These are phyloP conservation scores for Cutaneotrichosporon sp. DNA, from an alignment of 1,284 basidiomycete species.

Conservation along the genomic window DNA sequence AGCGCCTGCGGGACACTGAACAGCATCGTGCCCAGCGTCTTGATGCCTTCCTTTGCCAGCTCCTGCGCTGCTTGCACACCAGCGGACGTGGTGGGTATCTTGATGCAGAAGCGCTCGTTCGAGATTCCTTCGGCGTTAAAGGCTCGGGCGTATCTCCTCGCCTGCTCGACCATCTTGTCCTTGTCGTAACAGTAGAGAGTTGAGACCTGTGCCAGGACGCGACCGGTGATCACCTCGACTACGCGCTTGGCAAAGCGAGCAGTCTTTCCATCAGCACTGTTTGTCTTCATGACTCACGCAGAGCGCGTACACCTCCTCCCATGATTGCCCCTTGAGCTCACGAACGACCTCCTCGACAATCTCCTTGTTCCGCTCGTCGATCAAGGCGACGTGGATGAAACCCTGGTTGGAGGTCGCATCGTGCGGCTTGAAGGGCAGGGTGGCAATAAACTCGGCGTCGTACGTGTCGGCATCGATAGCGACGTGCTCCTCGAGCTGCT, in stretches of 20 bases:
- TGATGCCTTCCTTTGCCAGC: slow-evolving; percentile 30
- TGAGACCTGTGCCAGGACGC: slow-evolving; percentile 22
- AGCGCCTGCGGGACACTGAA: slow-evolving; percentile 37
- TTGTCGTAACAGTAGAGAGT: slow-evolving; percentile 15
- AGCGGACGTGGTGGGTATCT: slow-evolving; percentile 35
- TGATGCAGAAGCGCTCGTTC: slow-evolving; percentile 35
- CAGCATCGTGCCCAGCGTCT: slow-evolving; percentile 35
- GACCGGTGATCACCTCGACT: slow-evolving; percentile 18
- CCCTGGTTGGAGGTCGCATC: slow-evolving; percentile 38
- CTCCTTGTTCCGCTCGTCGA: slow-evolving; percentile 29
- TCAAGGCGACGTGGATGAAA: slow-evolving; percentile 26
- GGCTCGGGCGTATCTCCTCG: slow-evolving; percentile 11
- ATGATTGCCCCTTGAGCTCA: slow-evolving; percentile 23
- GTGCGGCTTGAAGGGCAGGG: slow-evolving; percentile 29
- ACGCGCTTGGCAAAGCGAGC: slow-evolving; percentile 18
- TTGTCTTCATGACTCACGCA: slow-evolving; percentile 34
- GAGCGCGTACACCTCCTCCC: slow-evolving; percentile 28
- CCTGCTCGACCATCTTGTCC: slow-evolving; percentile 15
- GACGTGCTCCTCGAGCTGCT: slow-evolving; percentile 31
- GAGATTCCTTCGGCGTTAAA: slow-evolving; percentile 21
- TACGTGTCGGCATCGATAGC: slow-evolving; percentile 33
- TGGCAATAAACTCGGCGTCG: slow-evolving; percentile 25
- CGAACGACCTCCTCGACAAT: slow-evolving; percentile 26
- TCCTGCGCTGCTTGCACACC: slow-evolving; percentile 31
- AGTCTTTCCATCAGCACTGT: background rate